These are phyloP conservation scores for Boletus rubescentipes DNA, from an alignment of 768 basidiomycete genomes.

Conservation along the genomic window DNA sequence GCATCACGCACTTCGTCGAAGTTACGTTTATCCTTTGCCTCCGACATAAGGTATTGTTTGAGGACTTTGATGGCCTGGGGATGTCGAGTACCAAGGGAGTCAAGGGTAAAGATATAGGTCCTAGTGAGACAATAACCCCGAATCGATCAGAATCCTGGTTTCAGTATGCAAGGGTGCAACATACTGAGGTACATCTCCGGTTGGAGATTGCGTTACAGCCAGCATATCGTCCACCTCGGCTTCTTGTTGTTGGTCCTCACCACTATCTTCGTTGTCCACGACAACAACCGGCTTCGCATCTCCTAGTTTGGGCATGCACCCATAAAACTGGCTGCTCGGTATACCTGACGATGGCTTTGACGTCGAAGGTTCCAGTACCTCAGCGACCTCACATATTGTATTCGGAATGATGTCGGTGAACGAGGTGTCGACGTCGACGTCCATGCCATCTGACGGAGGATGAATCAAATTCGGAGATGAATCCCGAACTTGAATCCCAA, in stretches of 20 bases:
- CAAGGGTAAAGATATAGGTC: conserved; percentile 83
- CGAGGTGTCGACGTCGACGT: conserved; percentile 20
- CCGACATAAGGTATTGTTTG: conserved; percentile 63
- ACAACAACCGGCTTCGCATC: neutral
- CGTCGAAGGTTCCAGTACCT: neutral
- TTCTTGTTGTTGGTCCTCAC: conserved; percentile 32
- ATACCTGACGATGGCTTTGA: conserved; percentile 15
- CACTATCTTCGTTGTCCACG: conserved; percentile 26
- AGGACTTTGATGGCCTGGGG: conserved; percentile 61
- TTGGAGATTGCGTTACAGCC: conserved; percentile 17
- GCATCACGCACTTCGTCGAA: conserved; percentile 39
- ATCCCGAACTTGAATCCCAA: conserved; percentile 10
- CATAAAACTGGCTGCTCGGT: conserved; percentile 26
- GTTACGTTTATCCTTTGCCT: conserved; percentile 73
- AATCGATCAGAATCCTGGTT: neutral
- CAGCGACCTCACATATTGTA: neutral
- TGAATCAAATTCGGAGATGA: conserved; percentile 17
- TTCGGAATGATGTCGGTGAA: neutral
- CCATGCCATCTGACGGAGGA: conserved; percentile 27
- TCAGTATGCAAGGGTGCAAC: neutral
- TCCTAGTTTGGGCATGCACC: neutral
- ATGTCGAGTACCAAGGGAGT: conserved; percentile 83
- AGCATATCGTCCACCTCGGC: conserved; percentile 34
- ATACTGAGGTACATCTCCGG: conserved; percentile 22
- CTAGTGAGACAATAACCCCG: conserved; percentile 35